Percentiles rank a stretch among this genome's conserved stretches.
Conservation (phyloP, 1,284 basidiomycete species). For the Cerioporus squamosus region DNA sequence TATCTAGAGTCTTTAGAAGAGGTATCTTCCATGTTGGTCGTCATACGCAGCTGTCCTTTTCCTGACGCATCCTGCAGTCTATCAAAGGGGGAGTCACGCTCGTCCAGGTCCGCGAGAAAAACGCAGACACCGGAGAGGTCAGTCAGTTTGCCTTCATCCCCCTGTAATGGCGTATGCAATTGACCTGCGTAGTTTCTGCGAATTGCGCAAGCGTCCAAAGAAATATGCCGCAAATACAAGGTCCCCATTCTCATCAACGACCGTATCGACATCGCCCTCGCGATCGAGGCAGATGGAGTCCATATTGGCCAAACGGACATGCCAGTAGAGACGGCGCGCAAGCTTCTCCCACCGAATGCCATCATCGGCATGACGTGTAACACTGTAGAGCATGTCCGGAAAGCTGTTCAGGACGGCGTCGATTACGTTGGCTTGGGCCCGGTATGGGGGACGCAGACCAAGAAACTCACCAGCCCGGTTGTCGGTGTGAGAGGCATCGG, state of each 20-base stretch:
- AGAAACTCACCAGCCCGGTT: slow-evolving; percentile 63
- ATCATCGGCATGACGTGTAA: slow-evolving; percentile 88
- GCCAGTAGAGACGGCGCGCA: slow-evolving; percentile 71
- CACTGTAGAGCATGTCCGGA: slow-evolving; percentile 63
- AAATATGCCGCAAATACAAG: slow-evolving; percentile 78
- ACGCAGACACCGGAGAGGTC: slow-evolving; percentile 78
- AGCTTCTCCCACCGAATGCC: slow-evolving; percentile 69
- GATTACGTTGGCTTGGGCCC: slow-evolving; percentile 92
- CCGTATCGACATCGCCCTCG: slow-evolving; percentile 86
- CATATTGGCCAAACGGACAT: slow-evolving; percentile 95
- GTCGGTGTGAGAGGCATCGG: slow-evolving; percentile 73
- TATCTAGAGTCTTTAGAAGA: slow-evolving; percentile 83
- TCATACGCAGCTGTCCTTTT: not conserved
- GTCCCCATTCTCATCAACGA: slow-evolving; percentile 94
- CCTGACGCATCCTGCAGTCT: slow-evolving; percentile 49
- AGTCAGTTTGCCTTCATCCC: slow-evolving; percentile 22
- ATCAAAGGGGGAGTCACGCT: slow-evolving; percentile 87
- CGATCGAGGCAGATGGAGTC: slow-evolving; percentile 78
- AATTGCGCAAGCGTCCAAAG: slow-evolving; percentile 75
- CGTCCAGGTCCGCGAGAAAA: slow-evolving; percentile 90
- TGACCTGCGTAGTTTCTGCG: slow-evolving; percentile 69
- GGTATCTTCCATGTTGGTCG: slow-evolving; percentile 41
- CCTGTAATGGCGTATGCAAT: not conserved
- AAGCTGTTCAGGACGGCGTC: slow-evolving; percentile 61
- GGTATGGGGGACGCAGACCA: slow-evolving; percentile 77